Evolutionary conservation across 2,329 filamentous ascomycete species (phyloP), one percentile per base, ranked within the genome.

Genomic region (Trichoderma breve): DNA sequence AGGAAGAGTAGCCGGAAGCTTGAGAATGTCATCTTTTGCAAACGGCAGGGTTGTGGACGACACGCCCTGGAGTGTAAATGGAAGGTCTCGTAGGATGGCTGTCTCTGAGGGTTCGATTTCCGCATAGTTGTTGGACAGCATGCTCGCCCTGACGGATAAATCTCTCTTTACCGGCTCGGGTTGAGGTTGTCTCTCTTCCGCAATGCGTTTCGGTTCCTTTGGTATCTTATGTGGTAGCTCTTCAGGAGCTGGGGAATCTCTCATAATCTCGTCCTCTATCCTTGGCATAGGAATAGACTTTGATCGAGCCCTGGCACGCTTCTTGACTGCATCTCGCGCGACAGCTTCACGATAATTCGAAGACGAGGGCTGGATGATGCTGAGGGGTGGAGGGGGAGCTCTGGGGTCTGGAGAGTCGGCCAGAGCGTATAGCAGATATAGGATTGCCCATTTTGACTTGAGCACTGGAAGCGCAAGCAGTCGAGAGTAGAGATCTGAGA

Each of bases 391-490:
- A 12, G 84, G 80, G 57, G 85, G 87, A 69, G 88, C 85, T 76
- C 81, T 84, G 2, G 87, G 87, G 73, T 89, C 85, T 39, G 87
- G 86, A 4, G 88, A 89, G 78, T 95, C 92, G 73, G 93, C 90
- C 62, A 98, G 88, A 77, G 93, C 91, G 80, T 96, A 92, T 55
- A 99, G 88, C 55, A 99, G 90, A 80, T 97, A 97, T 24, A 99
- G 86, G 75, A 99, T 98, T 3, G 93, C 94, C 94, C 95, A 98
- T 87, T 99, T 99, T 81, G 97, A 93, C 77, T 93, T 92, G 58
- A 99, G 87, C 6, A 98, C 95, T 0, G 95, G 95, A 75, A 98
- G 90, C n/a, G 93, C 93, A 30, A 98, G 86, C 21, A 99, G 88
- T 71, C 94, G 89, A 39, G 93, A 94, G 82, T 98, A 97, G 32